Conservation (phyloP, 768 basidiomycete species). For the Psilocybe subaeruginosa region DNA sequence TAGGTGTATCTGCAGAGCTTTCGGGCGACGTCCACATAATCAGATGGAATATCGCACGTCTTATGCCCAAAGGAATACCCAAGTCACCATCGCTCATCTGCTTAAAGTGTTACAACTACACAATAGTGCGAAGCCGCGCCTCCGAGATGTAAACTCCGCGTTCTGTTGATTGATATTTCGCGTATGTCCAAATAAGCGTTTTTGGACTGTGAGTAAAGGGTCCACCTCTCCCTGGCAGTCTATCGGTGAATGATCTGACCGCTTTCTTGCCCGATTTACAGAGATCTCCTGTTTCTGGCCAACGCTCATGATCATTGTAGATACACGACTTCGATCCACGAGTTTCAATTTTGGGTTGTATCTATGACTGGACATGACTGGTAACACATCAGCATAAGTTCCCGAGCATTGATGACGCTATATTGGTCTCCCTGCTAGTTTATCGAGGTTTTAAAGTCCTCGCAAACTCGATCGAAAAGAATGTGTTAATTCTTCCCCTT, state of each 20-base stretch:
- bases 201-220: constrained; percentile 20
- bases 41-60: constrained; percentile 8
- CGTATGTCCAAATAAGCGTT: constrained; percentile 18
- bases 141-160: constrained; percentile 23
- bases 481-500: constrained; percentile 7
- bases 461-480: constrained; percentile 4
- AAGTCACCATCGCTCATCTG: constrained; percentile 13
- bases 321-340: constrained; percentile 18
- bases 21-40: constrained; percentile 2
- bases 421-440: constrained; percentile 12
- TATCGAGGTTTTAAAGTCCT: constrained; percentile 18
- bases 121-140: constrained; percentile 8
- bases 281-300: constrained; percentile 29
- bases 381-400: constrained; percentile 23
- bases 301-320: constrained; percentile 28
- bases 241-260: constrained; percentile 28
- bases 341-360: constrained; percentile 19
- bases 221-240: constrained; percentile 12
- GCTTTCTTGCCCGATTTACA: constrained; percentile 19
- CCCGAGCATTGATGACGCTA: constrained; percentile 22
- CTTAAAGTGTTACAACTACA: not conserved
- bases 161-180: constrained; percentile 17
- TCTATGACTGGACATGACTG: constrained; percentile 27
- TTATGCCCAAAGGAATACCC: constrained; percentile 12
- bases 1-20: constrained; percentile 7